Conservation (phyloP, 2,329 filamentous ascomycete species). For the Sarocladiaceae sp. region DNA sequence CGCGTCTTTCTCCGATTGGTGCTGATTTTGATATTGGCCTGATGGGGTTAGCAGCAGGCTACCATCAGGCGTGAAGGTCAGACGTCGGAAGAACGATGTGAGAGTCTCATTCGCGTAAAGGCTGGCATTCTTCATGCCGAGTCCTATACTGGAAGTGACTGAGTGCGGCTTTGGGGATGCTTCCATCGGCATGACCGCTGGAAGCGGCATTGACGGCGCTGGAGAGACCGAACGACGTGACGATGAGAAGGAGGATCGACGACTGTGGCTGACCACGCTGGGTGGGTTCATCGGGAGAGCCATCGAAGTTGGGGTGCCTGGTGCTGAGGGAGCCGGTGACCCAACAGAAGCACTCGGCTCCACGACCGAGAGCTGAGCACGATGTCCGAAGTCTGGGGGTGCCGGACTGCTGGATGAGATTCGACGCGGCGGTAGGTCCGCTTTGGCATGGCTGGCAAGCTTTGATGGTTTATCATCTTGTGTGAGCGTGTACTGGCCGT, state of each 20-base stretch:
- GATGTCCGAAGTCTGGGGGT: slow-evolving; percentile 72
- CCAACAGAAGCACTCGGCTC: slow-evolving; percentile 56
- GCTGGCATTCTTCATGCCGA: slow-evolving; percentile 76
- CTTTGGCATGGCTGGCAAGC: slow-evolving; percentile 71
- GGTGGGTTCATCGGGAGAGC: slow-evolving; percentile 96
- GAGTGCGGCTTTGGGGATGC: slow-evolving; percentile 76
- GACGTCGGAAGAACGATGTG: slow-evolving; percentile 90
- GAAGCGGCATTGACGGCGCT: slow-evolving; percentile 87
- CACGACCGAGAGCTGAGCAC: slow-evolving; percentile 56
- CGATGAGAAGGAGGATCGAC: slow-evolving; percentile 91
- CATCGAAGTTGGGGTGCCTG: slow-evolving; percentile 86
- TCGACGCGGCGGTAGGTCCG: slow-evolving; percentile 86
- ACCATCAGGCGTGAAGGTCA: slow-evolving; percentile 94
- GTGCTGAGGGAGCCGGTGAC: slow-evolving; percentile 85
- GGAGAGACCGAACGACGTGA: slow-evolving; percentile 85
- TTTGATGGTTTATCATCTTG: slow-evolving; percentile 67
- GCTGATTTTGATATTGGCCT: slow-evolving; percentile 86
- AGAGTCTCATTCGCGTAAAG: slow-evolving; percentile 96
- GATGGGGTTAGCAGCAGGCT: slow-evolving; percentile 91
- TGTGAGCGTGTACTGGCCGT: slow-evolving; percentile 83
- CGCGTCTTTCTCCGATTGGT: slow-evolving; percentile 58
- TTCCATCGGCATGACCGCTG: slow-evolving; percentile 92
- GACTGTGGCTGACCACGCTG: slow-evolving; percentile 80
- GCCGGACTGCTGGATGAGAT: slow-evolving; percentile 91
- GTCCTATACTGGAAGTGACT: slow-evolving; percentile 44